Evolutionary conservation across 805 yeast species (phyloP).

Genomic region (Trichomonascus vanleenenianus): DNA sequence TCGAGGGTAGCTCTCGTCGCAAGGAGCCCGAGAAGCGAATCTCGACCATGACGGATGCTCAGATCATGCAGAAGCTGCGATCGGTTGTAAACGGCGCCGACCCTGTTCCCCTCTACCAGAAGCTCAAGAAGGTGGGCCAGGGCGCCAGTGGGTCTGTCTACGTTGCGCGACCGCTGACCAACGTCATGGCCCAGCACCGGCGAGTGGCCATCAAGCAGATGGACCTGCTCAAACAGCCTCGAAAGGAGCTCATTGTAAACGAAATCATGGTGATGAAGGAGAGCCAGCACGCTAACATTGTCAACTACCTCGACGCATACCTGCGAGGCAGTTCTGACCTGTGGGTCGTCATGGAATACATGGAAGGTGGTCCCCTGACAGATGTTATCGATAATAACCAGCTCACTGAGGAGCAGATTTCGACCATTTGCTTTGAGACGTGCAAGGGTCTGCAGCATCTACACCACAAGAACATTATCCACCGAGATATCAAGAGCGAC

Average conservation of each 20-base stretch:
- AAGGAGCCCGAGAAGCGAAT: conserved; percentile 42
- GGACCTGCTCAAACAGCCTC: conserved; percentile 91
- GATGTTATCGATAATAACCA: conserved; percentile 88
- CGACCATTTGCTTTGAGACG: conserved; percentile 85
- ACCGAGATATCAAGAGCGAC: conserved; percentile 94
- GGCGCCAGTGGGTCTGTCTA: conserved; percentile 98
- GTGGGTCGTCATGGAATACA: conserved; percentile 98
- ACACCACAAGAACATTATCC: conserved; percentile 89
- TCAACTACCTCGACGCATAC: conserved; percentile 85
- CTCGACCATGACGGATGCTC: conserved; percentile 72
- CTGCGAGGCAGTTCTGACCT: conserved; percentile 50
- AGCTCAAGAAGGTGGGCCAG: conserved; percentile 80
- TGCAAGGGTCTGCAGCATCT: conserved; percentile 84
- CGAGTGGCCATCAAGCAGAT: conserved; percentile 93
- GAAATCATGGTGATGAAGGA: conserved; percentile 96
- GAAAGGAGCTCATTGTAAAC: conserved; percentile 88
- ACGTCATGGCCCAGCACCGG: conserved; percentile 25
- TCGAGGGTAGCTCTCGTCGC: conserved; percentile 12
- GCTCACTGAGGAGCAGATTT: conserved; percentile 80
- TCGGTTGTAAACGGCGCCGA: conserved; percentile 77
- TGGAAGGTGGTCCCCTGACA: conserved; percentile 98
- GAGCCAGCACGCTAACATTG: conserved; percentile 82
- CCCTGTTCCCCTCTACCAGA: conserved; percentile 59
- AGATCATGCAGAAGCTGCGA: conserved; percentile 70
- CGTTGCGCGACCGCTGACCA: conserved; percentile 59